Evolutionary conservation across 2,329 filamentous ascomycete genomes (phyloP).

Genomic region (Arthrobotrys iridis): DNA sequence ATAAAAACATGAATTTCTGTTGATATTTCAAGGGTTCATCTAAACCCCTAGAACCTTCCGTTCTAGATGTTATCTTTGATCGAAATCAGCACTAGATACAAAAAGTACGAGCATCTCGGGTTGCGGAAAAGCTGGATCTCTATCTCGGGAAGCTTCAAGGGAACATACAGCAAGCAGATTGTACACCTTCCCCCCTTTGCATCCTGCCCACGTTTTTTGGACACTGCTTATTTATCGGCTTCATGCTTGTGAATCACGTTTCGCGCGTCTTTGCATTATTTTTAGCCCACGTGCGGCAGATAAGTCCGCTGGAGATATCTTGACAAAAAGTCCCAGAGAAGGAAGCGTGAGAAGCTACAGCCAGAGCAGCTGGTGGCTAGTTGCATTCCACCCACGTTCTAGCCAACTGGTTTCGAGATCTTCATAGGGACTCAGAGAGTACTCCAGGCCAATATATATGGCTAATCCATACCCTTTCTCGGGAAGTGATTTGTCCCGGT

Average conservation of each 20-base stretch:
- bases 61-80: neutral
- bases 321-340: neutral
- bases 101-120: neutral
- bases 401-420: neutral
- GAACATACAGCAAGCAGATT: no score
- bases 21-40: neutral
- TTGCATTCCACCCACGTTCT: neutral
- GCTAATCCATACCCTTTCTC: no score
- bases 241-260: constrained; percentile 7
- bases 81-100: neutral
- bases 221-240: neutral
- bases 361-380: neutral
- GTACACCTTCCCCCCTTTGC: neutral
- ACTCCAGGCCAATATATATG: no score
- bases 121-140: neutral
- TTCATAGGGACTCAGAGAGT: no score
- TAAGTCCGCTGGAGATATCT: neutral
- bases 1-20: neutral
- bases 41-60: neutral
- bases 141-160: constrained; percentile 13
- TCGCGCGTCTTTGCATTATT: neutral
- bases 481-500: neutral
- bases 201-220: constrained; percentile 2
- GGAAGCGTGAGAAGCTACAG: neutral
- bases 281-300: neutral